Evolutionary conservation across 805 yeast species (phyloP).

Genomic region (Torulaspora franciscae): DNA sequence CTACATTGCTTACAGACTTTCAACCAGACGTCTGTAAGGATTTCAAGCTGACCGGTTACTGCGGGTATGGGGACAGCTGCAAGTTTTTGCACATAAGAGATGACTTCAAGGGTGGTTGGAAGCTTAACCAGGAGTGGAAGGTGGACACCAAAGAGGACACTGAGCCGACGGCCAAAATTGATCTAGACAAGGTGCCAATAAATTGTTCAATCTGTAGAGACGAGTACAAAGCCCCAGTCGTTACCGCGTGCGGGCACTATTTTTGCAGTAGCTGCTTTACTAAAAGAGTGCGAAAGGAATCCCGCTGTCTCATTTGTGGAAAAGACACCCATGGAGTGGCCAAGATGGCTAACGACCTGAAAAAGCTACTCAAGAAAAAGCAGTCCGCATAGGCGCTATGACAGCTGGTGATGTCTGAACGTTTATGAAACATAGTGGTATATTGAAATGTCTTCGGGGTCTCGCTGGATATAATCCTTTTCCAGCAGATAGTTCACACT

Average conservation of each 20-base stretch:
- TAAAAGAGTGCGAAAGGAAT: conserved; percentile 38
- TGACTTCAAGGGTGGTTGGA: conserved; percentile 69
- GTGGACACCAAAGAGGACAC: conserved; percentile 23
- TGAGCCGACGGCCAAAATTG: conserved; percentile 21
- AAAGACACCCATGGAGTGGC: conserved; percentile 58
- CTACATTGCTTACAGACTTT: conserved; percentile 72
- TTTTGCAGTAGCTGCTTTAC: conserved; percentile 62
- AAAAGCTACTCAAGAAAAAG: conserved; percentile 20
- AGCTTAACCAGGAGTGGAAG: conserved; percentile 69
- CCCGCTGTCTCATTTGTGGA: conserved; percentile 54
- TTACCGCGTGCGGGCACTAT: conserved; percentile 56
- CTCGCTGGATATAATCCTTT: conserved; percentile 75
- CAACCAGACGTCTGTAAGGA: conserved; percentile 95
- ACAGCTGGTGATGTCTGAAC: background rate
- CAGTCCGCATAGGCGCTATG: background rate
- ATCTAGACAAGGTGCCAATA: conserved; percentile 44
- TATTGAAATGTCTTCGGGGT: conserved; percentile 50
- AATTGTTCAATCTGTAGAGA: conserved; percentile 57
- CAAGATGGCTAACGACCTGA: conserved; percentile 45
- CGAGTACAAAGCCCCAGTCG: conserved; percentile 52
- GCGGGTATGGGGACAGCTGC: conserved; percentile 97
- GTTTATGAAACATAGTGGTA: conserved; percentile 36
- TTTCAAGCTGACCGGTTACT: conserved; percentile 82
- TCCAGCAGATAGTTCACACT: conserved; percentile 72
- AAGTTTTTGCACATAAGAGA: conserved; percentile 90